Conservation (phyloP, 352 stramenopile species). For the Phytopythium chamaehyphon region DNA sequence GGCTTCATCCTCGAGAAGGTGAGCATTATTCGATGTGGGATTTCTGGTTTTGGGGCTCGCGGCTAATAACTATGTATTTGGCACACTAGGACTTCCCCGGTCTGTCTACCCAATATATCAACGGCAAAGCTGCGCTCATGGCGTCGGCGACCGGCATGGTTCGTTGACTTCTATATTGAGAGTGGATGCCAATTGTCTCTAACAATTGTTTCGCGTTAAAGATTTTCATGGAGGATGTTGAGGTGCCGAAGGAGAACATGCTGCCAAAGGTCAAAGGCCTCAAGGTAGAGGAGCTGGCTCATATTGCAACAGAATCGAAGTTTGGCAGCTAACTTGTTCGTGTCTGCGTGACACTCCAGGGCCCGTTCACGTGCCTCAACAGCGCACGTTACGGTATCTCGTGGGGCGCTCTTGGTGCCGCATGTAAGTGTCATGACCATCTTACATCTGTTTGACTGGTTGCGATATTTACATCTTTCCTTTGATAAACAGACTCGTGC, state of each 20-base stretch:
- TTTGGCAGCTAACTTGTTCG: neutral
- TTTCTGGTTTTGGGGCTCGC: too few species aligned
- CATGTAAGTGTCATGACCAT: constrained; percentile 44
- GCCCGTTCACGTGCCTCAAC: constrained; percentile 98
- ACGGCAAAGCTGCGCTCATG: constrained; percentile 95
- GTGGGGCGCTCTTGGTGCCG: constrained; percentile 95
- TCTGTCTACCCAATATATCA: constrained; percentile 93
- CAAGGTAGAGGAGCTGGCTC: constrained; percentile 34
- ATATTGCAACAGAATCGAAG: neutral
- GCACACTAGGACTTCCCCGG: constrained; percentile 80
- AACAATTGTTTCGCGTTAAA: constrained; percentile 6
- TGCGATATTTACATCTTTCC: neutral
- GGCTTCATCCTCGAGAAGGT: constrained; percentile 95
- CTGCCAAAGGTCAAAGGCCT: constrained; percentile 87
- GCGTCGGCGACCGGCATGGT: constrained; percentile 94
- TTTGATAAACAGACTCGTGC: constrained; percentile 78
- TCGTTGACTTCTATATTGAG: constrained; percentile 4
- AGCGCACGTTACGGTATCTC: constrained; percentile 97
- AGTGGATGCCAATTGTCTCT: neutral
- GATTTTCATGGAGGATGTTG: constrained; percentile 98
- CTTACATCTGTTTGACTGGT: neutral
- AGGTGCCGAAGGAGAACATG: constrained; percentile 93
- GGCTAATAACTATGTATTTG: neutral
- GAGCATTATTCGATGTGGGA: too few species aligned
- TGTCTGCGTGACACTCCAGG: constrained; percentile 25